Conservation (phyloP, 2,329 filamentous ascomycete genomes). For the Botrytis hyacinthi region DNA sequence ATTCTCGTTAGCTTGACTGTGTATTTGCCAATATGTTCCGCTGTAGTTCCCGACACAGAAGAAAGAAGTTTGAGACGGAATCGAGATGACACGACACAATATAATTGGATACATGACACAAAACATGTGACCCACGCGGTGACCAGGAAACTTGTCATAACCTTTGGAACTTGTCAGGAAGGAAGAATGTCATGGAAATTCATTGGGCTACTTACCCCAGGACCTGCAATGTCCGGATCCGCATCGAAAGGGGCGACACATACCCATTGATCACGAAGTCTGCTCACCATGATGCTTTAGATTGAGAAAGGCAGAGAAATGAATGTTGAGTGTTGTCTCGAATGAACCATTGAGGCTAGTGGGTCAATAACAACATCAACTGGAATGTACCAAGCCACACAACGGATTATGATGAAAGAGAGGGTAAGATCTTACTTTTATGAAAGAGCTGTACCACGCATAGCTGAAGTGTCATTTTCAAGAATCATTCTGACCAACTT, state of each 20-base stretch:
- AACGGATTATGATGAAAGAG: background rate
- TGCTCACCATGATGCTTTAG: background rate
- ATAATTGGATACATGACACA: slow-evolving; percentile 22
- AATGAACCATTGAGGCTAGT: background rate
- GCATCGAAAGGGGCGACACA: slow-evolving; percentile 18
- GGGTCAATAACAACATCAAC: background rate
- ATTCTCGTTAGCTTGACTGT: slow-evolving; percentile 2
- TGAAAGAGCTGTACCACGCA: background rate
- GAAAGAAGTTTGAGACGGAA: slow-evolving; percentile 1
- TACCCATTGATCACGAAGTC: slow-evolving; percentile 1
- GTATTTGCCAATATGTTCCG: slow-evolving; percentile 19
- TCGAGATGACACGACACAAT: slow-evolving; percentile 19
- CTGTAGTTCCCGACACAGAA: background rate
- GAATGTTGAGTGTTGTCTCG: background rate
- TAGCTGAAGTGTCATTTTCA: background rate
- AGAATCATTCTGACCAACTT: background rate
- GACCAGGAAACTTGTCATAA: slow-evolving; percentile 21
- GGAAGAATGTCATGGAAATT: background rate
- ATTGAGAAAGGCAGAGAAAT: background rate
- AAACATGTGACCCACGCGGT: slow-evolving; percentile 24
- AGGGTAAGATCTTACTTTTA: background rate
- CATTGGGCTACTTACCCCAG: slow-evolving; percentile 20
- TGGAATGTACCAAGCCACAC: slow-evolving; percentile 15
- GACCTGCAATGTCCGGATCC: slow-evolving; percentile 24
- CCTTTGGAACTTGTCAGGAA: slow-evolving; percentile 17